Conservation (phyloP, 2,329 filamentous ascomycete genomes). For the Fusarium sambucinum region DNA sequence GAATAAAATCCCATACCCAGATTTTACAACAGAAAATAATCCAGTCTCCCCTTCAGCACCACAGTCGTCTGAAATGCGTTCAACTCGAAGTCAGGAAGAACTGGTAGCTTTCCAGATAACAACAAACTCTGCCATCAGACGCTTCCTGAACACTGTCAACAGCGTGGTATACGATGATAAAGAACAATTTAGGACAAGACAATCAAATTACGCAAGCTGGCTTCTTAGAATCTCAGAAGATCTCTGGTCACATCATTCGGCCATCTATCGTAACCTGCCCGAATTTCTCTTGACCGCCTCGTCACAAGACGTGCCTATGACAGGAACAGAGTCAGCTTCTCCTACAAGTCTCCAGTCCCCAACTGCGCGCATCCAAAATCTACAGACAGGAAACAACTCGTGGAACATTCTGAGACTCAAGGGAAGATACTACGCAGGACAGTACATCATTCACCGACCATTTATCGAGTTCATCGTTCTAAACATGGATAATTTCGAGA, state of each 20-base stretch:
- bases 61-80: background rate
- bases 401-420: constrained; percentile 50
- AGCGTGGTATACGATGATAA: constrained; percentile 49
- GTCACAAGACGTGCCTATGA: background rate
- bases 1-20: constrained; percentile 38
- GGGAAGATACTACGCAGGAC: constrained; percentile 48
- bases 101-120: constrained; percentile 50
- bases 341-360: background rate
- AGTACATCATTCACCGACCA: constrained; percentile 50
- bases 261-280: constrained; percentile 48
- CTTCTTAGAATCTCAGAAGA: constrained; percentile 45
- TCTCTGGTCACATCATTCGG: constrained; percentile 46
- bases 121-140: constrained; percentile 50
- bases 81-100: constrained; percentile 31
- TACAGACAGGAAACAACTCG: constrained; percentile 42
- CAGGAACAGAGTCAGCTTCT: background rate
- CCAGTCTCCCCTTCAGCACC: background rate
- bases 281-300: constrained; percentile 38
- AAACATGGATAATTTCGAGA: constrained; percentile 42
- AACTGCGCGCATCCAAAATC: background rate
- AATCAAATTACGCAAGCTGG: constrained; percentile 45
- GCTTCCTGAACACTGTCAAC: constrained; percentile 49
- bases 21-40: background rate
- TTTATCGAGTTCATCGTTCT: constrained; percentile 49
- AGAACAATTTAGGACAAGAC: constrained; percentile 41